A percentile compares a stretch with the other conserved stretches of the same genome.
These are phyloP conservation scores for Geosmithia morbida DNA, from an alignment of 2,329 filamentous ascomycete genomes.

Conservation along the genomic window DNA sequence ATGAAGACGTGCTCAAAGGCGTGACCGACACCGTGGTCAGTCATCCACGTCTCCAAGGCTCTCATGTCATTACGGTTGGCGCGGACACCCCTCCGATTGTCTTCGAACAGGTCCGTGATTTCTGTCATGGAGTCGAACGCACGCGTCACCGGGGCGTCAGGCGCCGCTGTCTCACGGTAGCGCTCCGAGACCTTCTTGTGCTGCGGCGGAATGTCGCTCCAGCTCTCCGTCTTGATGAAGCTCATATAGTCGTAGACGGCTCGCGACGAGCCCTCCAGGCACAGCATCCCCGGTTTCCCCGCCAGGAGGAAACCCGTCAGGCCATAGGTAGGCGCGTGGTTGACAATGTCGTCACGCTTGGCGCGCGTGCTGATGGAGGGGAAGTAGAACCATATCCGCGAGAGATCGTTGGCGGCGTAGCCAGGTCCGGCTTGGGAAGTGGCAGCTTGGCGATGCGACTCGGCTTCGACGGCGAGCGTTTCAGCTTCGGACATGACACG, in stretches of 20 bases:
- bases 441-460: no score
- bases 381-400: slow-evolving; percentile 48
- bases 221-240: slow-evolving; percentile 48
- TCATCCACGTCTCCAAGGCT: slow-evolving; percentile 33
- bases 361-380: slow-evolving; percentile 44
- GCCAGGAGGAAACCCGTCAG: slow-evolving; percentile 46
- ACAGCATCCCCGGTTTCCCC: slow-evolving; percentile 42
- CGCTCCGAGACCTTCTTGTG: slow-evolving; percentile 49
- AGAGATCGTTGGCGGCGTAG: background rate
- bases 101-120: slow-evolving; percentile 34
- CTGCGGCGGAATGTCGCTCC: slow-evolving; percentile 45
- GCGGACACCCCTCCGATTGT: slow-evolving; percentile 26
- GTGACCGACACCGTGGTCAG: slow-evolving; percentile 25
- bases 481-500: slow-evolving; percentile 21
- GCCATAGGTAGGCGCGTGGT: slow-evolving; percentile 31
- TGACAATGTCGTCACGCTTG: slow-evolving; percentile 42
- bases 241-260: slow-evolving; percentile 44
- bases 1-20: slow-evolving; percentile 27
- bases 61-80: slow-evolving; percentile 38
- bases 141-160: slow-evolving; percentile 9
- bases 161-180: slow-evolving; percentile 21
- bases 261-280: slow-evolving; percentile 30
- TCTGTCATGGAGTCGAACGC: slow-evolving; percentile 41
- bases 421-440: no score
- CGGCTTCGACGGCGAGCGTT: background rate